Percentiles rank a stretch among this genome's conserved stretches.
phyloP scores from a whole-genome alignment of 2,329 filamentous ascomycete species.

The Tricladium varicosporioides region DNA sequence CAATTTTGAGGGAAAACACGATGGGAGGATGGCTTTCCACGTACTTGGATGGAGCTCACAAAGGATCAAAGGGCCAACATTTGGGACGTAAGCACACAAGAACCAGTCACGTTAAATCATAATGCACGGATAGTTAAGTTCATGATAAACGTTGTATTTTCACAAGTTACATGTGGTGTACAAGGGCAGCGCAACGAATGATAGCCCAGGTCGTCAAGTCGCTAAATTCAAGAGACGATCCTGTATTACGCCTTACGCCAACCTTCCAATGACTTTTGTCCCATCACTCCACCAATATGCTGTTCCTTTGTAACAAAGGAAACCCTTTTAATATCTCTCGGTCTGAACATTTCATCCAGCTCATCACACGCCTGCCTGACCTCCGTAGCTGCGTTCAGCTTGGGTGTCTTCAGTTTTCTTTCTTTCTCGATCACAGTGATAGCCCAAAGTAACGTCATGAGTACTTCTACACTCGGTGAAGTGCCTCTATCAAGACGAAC shows the following conservation, averaged over 20 bases:
- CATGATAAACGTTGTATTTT: slow-evolving; percentile 10
- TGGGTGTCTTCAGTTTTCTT: slow-evolving; percentile 20
- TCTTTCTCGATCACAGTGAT: slow-evolving; percentile 31
- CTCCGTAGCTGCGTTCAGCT: slow-evolving; percentile 30
- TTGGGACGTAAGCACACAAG: too few species aligned
- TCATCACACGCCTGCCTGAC: slow-evolving; percentile 28
- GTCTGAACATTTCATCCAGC: slow-evolving; percentile 29
- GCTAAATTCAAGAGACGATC: slow-evolving; percentile 17
- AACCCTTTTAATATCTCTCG: slow-evolving; percentile 15
- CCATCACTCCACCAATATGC: slow-evolving; percentile 7
- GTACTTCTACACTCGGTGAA: slow-evolving; percentile 30
- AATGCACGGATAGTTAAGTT: not conserved
- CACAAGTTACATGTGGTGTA: slow-evolving; percentile 24
- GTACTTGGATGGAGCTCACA: too few species aligned
- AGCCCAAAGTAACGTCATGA: slow-evolving; percentile 35
- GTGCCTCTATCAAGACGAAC: slow-evolving; percentile 22
- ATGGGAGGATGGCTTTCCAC: too few species aligned
- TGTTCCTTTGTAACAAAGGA: slow-evolving; percentile 11
- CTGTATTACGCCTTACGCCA: slow-evolving; percentile 29
- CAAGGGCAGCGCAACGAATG: slow-evolving; percentile 5
- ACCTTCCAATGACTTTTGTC: slow-evolving; percentile 31
- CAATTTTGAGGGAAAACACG: too few species aligned
- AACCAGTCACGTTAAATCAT: not conserved
- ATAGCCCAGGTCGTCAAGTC: not conserved
- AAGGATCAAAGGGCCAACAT: too few species aligned